Conservation (phyloP, 345 rosid species). For the Moringa oleifera region DNA sequence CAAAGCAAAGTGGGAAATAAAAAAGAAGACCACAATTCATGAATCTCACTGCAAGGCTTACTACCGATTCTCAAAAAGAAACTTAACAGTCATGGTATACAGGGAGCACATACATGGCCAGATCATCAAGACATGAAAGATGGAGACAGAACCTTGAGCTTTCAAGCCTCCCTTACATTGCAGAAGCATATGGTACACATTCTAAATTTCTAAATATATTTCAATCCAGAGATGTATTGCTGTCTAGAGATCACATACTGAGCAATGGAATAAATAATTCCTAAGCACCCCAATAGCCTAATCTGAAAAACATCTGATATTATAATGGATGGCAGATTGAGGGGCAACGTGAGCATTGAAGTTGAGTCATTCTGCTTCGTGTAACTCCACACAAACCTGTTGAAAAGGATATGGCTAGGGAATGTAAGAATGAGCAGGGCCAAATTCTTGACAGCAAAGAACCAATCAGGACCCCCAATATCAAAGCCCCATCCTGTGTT, state of each 20-base stretch:
- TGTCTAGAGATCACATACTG: constrained; percentile 93
- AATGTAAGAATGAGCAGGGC: constrained; percentile 82
- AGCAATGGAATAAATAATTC: constrained; percentile 68
- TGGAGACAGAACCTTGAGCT: constrained; percentile 17
- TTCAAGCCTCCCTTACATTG: constrained; percentile 26
- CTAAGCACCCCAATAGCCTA: constrained; percentile 72
- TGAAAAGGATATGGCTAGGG: constrained; percentile 91
- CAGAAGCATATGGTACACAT: constrained; percentile 32
- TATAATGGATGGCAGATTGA: constrained; percentile 79
- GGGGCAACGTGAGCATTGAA: constrained; percentile 76
- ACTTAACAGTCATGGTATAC: constrained; percentile 8
- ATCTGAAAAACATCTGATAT: constrained; percentile 85
- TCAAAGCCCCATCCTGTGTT: constrained; percentile 85
- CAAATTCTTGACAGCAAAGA: constrained; percentile 81
- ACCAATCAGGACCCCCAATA: constrained; percentile 93
- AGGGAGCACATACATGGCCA: constrained; percentile 5
- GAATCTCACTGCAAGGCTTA: neutral
- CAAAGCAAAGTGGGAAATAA: no score
- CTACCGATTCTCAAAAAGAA: neutral
- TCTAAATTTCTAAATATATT: constrained; percentile 62
- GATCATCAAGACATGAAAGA: neutral
- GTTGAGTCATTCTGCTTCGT: constrained; percentile 53
- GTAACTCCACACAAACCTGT: constrained; percentile 87
- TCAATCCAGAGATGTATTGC: constrained; percentile 84
- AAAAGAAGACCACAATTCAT: neutral